Conservation (phyloP, 2,329 filamentous ascomycete species). For the Cladosporium sp. region DNA sequence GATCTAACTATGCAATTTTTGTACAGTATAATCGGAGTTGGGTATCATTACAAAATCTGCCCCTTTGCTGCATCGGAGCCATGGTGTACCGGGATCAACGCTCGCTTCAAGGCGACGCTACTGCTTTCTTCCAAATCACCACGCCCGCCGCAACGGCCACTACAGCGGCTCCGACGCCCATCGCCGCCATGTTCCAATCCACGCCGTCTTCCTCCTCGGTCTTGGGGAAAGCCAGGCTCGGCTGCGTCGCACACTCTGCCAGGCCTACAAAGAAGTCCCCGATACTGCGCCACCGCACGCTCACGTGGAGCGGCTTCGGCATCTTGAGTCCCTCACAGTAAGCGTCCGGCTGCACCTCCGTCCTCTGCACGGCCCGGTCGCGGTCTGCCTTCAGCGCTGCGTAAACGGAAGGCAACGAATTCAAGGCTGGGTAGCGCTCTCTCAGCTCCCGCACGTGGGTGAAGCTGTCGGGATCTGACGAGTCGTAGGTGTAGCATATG, state of each 20-base stretch:
- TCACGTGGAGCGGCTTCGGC: conserved; percentile 87
- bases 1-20: too few species aligned
- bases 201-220: conserved; percentile 66
- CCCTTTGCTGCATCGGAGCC: not conserved
- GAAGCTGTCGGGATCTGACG: conserved; percentile 92
- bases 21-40: not conserved
- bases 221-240: conserved; percentile 81
- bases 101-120: not conserved
- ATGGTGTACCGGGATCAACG: not conserved
- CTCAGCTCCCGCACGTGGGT: conserved; percentile 80
- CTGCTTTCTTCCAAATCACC: conserved; percentile 12
- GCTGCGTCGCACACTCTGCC: conserved; percentile 86
- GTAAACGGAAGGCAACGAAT: conserved; percentile 86
- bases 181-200: conserved; percentile 4
- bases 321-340: conserved; percentile 82
- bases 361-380: conserved; percentile 93
- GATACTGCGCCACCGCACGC: conserved; percentile 89
- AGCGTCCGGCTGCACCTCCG: conserved; percentile 83
- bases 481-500: conserved; percentile 93
- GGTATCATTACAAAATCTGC: not conserved
- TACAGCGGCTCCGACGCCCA: conserved; percentile 10
- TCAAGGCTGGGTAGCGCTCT: conserved; percentile 71
- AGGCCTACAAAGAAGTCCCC: conserved; percentile 87
- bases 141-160: conserved; percentile 9
- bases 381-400: conserved; percentile 90